Evolutionary conservation across 2,329 filamentous ascomycete genomes (phyloP), one percentile per base, ranked within the genome.

Genomic region (Celoporthe dispersa): DNA sequence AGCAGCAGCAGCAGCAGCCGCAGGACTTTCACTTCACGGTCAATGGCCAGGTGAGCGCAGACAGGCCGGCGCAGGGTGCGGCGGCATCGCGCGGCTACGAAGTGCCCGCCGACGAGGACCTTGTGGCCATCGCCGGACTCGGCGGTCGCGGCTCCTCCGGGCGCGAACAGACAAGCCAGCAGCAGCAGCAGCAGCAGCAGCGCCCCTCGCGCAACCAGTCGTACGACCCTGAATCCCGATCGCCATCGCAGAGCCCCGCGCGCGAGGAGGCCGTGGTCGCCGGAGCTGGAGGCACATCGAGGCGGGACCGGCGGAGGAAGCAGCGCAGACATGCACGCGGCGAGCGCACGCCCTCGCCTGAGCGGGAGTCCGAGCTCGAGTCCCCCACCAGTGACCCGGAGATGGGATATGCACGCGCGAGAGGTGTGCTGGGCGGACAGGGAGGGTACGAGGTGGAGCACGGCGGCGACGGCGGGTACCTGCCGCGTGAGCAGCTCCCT

Each of bases 1-100:
- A 70, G 22, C 48, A 51, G 51, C 51, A 55, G 6, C 53, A 44
- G 8, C 60, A 41, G 62, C 37, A 41, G 3, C 65, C 60, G 31
- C 70, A 71, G 16, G 48, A 66, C 37, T 70, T 71, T 65, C 55
- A 68, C 61, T 70, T 70, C 35, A 44, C 66, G 28, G 41, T 67
- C n/a, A 61, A 68, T 0, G 65, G 64, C 37, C 55, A 35, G 19
- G 55, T 25, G 6, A 33, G 37, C 37, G 19, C 28, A 14, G 28
- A 16, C 31, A n/a, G 14, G 16, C 19, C 33, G 4, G 59, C 35
- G 4, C 60, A n/a, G 5, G 25, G 44, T 48, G 44, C 19, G 8
- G 6, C 25, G 0, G 19, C 28, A 22, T 8, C 14, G 22, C 41
- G 16, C 25, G 48, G 41, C 11, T 63, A 37, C 41, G 22, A 63